phyloP scores from a whole-genome alignment of 1,284 basidiomycete species.

The Ganoderma leucocontextum region DNA sequence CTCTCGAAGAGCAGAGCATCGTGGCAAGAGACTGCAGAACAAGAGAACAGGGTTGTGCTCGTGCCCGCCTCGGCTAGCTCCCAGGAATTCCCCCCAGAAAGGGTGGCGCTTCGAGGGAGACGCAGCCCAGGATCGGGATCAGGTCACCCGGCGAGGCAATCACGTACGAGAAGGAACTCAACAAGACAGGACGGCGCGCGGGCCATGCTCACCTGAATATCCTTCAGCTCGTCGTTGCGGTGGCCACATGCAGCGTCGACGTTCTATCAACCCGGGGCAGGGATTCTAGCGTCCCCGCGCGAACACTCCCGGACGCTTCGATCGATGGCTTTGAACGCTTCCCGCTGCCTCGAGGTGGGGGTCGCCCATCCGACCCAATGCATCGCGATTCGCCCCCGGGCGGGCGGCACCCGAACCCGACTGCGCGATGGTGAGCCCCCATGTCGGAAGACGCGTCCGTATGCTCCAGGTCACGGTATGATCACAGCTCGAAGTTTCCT shows the following conservation, averaged over 20 bases:
- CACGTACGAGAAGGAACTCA: constrained; percentile 8
- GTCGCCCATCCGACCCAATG: background rate
- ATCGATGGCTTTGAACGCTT: constrained; percentile 29
- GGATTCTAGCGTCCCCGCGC: constrained; percentile 30
- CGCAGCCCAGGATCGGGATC: constrained; percentile 3
- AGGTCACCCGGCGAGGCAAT: background rate
- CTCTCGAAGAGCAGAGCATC: background rate
- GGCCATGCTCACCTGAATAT: constrained; percentile 11
- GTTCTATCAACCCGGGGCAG: constrained; percentile 16
- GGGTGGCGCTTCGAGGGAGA: constrained; percentile 7
- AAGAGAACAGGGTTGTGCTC: constrained; percentile 13
- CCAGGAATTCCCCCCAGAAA: constrained; percentile 3
- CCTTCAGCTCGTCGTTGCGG: constrained; percentile 12
- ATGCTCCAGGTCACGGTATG: constrained; percentile 16
- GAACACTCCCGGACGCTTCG: constrained; percentile 24
- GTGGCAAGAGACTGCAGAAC: background rate
- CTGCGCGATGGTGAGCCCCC: constrained; percentile 5
- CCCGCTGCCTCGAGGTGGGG: constrained; percentile 26
- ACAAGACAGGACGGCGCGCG: background rate
- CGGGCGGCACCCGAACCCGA: constrained; percentile 8
- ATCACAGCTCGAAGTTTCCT: constrained; percentile 10
- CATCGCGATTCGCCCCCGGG: constrained; percentile 11
- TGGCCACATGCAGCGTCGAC: constrained; percentile 1
- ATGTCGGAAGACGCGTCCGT: constrained; percentile 15
- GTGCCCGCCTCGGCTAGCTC: constrained; percentile 11